Conservation (phyloP, 1,284 basidiomycete genomes). For the Wallemia ichthyophaga region DNA sequence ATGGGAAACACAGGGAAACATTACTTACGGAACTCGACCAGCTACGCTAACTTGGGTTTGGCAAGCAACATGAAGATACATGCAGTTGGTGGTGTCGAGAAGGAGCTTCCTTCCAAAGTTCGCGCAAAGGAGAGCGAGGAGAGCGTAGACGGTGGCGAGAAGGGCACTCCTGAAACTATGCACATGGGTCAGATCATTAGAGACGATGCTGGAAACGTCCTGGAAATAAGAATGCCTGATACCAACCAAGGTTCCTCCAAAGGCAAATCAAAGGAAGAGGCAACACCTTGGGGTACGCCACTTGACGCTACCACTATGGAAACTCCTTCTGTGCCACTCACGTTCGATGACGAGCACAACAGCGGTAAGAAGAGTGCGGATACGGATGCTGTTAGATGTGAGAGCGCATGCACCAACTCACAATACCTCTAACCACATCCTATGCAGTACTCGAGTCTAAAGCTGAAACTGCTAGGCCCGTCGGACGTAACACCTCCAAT, state of each 20-base stretch:
- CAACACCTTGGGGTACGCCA: neutral
- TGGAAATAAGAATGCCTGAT: neutral
- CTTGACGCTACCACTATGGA: neutral
- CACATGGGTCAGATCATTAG: neutral
- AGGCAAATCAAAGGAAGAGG: neutral
- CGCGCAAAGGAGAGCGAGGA: neutral
- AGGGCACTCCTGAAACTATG: neutral
- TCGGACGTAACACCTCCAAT: neutral
- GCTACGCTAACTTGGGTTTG: neutral
- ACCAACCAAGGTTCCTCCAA: neutral
- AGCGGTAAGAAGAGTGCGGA: neutral
- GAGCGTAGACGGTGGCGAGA: neutral
- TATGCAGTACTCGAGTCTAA: neutral
- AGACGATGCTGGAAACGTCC: neutral
- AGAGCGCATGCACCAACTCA: neutral
- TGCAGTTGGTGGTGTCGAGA: neutral
- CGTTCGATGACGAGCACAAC: neutral
- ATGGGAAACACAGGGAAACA: neutral
- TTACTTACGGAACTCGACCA: neutral
- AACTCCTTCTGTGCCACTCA: neutral
- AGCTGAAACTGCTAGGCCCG: neutral
- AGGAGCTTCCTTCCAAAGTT: neutral
- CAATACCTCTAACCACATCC: neutral
- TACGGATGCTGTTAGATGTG: neutral
- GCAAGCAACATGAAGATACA: neutral